Conservation (phyloP, 495 filamentous ascomycete genomes). For the Penicillium samsonianum region DNA sequence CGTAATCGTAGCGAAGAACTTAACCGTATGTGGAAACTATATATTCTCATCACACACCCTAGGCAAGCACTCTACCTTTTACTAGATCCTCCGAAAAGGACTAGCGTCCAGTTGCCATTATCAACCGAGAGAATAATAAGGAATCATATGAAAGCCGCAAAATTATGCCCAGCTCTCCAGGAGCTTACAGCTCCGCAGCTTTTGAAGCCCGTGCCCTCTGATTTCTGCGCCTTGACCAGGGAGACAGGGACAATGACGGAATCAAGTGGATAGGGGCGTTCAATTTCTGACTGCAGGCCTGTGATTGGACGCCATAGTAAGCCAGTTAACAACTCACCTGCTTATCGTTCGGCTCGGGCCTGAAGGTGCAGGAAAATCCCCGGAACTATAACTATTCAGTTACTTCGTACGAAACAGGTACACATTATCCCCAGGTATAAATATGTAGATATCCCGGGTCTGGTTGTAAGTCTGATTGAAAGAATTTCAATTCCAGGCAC, state of each 20-base stretch:
- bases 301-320: constrained; percentile 10
- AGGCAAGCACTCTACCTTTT: no score
- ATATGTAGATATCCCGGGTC: not conserved
- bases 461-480: not conserved
- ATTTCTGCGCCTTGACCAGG: not conserved
- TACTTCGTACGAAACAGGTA: not conserved
- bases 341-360: not conserved
- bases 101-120: no score
- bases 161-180: no score
- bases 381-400: not conserved
- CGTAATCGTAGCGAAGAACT: no score
- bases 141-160: no score
- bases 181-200: not conserved
- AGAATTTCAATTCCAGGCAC: not conserved
- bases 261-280: constrained; percentile 16
- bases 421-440: not conserved
- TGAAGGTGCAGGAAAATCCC: not conserved
- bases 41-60: no score
- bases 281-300: not conserved
- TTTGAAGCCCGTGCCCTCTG: not conserved
- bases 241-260: constrained; percentile 23
- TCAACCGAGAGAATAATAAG: no score
- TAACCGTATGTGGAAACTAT: no score
- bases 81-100: no score
- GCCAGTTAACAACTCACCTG: constrained; percentile 17